These are phyloP conservation scores for Durusdinium trenchii DNA, from an alignment of 73 alveolate species.

Conservation along the genomic window DNA sequence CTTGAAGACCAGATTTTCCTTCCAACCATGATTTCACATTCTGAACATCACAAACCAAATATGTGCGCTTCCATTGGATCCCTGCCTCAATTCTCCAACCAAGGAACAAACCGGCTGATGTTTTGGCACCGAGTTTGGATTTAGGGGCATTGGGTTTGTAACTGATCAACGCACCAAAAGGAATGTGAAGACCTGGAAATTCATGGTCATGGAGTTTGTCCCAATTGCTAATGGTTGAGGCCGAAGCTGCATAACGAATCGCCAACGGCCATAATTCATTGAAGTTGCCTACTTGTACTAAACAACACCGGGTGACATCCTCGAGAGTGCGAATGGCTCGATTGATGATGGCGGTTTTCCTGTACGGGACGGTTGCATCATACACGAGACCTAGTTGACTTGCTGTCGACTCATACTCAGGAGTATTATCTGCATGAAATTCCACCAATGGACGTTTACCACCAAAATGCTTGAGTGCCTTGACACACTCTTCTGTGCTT, in stretches of 20 bases:
- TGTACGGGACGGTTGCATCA: conserved; percentile 29
- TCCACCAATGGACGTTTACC: neutral
- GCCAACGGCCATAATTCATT: conserved; percentile 44
- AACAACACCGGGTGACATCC: conserved; percentile 21
- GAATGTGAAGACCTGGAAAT: conserved; percentile 21
- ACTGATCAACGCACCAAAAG: conserved; percentile 9
- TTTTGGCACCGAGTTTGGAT: conserved; percentile 8
- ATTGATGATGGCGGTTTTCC: conserved; percentile 32
- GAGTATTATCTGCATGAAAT: conserved; percentile 5
- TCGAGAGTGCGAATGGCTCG: conserved; percentile 23
- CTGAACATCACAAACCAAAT: neutral
- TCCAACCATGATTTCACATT: conserved; percentile 13
- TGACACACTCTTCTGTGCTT: neutral
- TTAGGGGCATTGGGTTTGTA: neutral
- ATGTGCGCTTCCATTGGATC: neutral
- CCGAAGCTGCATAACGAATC: conserved; percentile 9
- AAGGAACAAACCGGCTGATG: neutral
- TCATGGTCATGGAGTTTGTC: neutral
- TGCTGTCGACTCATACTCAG: conserved; percentile 7
- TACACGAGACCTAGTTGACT: conserved; percentile 37
- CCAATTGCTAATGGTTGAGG: neutral
- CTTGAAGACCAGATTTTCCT: neutral
- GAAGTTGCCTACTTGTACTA: conserved; percentile 35
- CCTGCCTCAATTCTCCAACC: conserved; percentile 72
- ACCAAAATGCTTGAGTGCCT: conserved; percentile 6